Conservation (phyloP, 306 rosid species). For the Fagus crenata region DNA sequence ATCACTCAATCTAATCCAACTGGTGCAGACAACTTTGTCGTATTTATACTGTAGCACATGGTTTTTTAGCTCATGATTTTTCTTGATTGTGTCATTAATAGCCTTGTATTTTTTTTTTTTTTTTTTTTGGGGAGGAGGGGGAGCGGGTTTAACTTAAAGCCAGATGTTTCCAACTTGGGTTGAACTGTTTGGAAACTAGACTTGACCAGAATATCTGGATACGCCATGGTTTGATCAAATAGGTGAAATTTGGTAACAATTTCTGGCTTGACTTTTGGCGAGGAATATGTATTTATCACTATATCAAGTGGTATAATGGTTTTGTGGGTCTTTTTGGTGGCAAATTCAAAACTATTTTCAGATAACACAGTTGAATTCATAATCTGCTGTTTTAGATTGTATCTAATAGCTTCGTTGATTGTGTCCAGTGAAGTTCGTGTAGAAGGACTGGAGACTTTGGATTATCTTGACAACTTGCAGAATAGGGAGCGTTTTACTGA, state of each 20-base stretch:
- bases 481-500: constrained; percentile 82
- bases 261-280: background rate
- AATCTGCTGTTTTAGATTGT: constrained; percentile 10
- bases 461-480: constrained; percentile 91
- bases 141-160: background rate
- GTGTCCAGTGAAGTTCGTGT: constrained; percentile 92
- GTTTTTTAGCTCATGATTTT: background rate
- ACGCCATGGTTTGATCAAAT: background rate
- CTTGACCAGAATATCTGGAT: background rate
- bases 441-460: constrained; percentile 94
- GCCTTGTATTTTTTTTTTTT: too few species aligned
- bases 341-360: background rate
- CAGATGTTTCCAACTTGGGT: background rate
- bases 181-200: background rate
- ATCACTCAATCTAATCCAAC: background rate
- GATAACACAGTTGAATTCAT: constrained; percentile 5
- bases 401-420: constrained; percentile 34
- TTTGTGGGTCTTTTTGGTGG: background rate
- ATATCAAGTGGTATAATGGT: background rate
- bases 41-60: background rate
- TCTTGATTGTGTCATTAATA: background rate
- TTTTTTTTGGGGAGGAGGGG: too few species aligned
- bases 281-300: background rate
- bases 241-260: background rate
- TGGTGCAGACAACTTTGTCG: background rate